phyloP scores from a whole-genome alignment of 2,329 filamentous ascomycete species.

The Sporothrix mexicana region DNA sequence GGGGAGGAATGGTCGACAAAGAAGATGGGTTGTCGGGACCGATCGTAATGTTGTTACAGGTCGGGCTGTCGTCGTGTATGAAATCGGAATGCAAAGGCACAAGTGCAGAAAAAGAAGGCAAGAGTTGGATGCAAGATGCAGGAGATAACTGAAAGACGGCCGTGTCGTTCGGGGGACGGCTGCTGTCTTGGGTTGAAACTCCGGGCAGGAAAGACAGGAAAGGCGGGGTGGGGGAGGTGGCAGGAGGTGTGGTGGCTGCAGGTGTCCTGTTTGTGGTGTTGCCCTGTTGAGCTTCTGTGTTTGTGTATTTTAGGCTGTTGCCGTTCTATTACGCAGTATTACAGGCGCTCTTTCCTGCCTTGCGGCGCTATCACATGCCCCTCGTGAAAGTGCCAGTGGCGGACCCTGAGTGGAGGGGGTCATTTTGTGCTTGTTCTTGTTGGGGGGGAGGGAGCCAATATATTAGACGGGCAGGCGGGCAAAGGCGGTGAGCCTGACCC shows the following conservation, averaged over 20 bases:
- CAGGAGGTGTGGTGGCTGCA: not conserved
- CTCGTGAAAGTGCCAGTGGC: not conserved
- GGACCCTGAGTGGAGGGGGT: constrained; percentile 1
- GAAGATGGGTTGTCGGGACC: not conserved
- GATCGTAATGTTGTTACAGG: not conserved
- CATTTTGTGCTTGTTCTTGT: constrained; percentile 28
- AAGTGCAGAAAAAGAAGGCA: not conserved
- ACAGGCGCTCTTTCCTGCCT: constrained; percentile 5
- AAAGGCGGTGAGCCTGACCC: not conserved
- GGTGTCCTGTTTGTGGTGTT: not conserved
- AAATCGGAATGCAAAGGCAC: not conserved
- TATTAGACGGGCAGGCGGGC: constrained; percentile 14
- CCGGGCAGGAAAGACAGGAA: not conserved
- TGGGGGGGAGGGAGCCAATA: constrained; percentile 14
- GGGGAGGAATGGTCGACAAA: not conserved
- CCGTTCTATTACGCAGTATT: not conserved
- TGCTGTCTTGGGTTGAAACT: constrained; percentile 19
- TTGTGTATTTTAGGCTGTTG: not conserved
- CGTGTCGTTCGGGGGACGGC: constrained; percentile 14
- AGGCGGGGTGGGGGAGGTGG: too few relatives aligned
- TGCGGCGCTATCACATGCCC: constrained; percentile 18
- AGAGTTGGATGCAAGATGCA: not conserved
- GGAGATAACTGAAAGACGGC: not conserved
- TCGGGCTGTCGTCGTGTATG: not conserved
- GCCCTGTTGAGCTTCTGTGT: not conserved